Conservation (phyloP, 1,284 basidiomycete genomes). For the Ceratobasidium sp. region DNA sequence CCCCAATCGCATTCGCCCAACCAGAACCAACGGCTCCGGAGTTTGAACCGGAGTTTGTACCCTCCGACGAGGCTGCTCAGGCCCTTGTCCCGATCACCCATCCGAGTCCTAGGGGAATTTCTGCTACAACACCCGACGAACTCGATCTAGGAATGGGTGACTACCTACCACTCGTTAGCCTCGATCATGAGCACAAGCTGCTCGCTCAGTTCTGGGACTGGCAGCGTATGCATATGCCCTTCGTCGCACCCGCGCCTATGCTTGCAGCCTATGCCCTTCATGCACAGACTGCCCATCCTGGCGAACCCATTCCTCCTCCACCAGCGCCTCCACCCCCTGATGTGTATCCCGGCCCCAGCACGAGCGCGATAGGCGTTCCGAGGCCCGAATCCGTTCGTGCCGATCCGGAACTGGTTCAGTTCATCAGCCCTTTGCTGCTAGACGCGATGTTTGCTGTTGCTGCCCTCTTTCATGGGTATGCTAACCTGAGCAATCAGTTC, state of each 20-base stretch:
- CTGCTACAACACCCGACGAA: background rate
- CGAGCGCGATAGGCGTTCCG: background rate
- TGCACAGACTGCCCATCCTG: background rate
- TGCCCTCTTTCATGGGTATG: background rate
- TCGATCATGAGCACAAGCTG: background rate
- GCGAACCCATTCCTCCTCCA: slow-evolving; percentile 7
- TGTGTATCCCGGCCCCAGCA: background rate
- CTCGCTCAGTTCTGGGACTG: slow-evolving; percentile 22
- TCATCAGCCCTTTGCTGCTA: slow-evolving; percentile 11
- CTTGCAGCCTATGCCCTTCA: slow-evolving; percentile 7
- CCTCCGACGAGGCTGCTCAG: slow-evolving; percentile 7
- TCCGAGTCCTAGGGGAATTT: background rate
- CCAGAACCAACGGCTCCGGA: background rate
- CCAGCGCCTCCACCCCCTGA: background rate
- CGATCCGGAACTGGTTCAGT: background rate
- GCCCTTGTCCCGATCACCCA: slow-evolving; percentile 5
- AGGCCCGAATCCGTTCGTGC: background rate
- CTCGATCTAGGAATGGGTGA: slow-evolving; percentile 12
- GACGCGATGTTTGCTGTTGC: slow-evolving; percentile 6
- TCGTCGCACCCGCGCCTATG: slow-evolving; percentile 1
- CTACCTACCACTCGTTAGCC: background rate
- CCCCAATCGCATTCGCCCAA: background rate
- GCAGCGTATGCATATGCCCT: slow-evolving; percentile 13
- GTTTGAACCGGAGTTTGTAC: slow-evolving; percentile 2
- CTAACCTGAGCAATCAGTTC: background rate